Evolutionary conservation across 768 basidiomycete genomes (phyloP), one percentile per base, ranked within the genome.

Genomic region (Lanmaoa rubissima): DNA sequence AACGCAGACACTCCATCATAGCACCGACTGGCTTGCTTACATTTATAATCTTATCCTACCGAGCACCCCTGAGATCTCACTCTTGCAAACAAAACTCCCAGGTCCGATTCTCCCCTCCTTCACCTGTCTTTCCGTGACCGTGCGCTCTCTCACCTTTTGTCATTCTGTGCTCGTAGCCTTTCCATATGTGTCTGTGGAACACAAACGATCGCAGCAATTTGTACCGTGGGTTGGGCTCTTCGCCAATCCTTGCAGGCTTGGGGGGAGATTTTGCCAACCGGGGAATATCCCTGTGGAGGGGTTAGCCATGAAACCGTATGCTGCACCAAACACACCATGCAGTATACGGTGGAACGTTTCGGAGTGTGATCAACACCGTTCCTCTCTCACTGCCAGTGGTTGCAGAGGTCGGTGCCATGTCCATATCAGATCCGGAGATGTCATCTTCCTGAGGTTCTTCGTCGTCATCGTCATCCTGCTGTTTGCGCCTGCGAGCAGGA

Each of bases 101-200:
- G 59, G 90, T 94, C 57, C 91, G 78, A 61, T 93, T 89, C 63
- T 86, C 90, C 46, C 85, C 90, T 10, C 83, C 87, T 66, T 83
- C 84, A 38, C 84, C 89, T 13, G 83, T 90, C 74, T 71, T 86
- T 28, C 81, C 83, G 40, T 75, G 81, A 31, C 83, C 87, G 67
- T 81, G 81, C 0, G 70, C 90, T 69, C 82, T 79, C 75, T 82
- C 92, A 6, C 95, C 95, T 66, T 94, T 89, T 4, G 96, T 97
- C 86, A 96, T 89, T n/a, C 92, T 78, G 69, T 98, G 96, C 63
- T 87, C 87, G 64, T 98, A 98, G 1, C 92, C 93, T 47, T 81
- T 82, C 85, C 93, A 98, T 0, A 75, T 60, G 11, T 70, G 69
- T 41, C 90, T 78, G 41, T 84, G 75, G 67, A 98, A 98, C 17